These are phyloP conservation scores for Coemansia sp. DNA, from an alignment of 192 early-diverging fungal genomes.

Conservation along the genomic window DNA sequence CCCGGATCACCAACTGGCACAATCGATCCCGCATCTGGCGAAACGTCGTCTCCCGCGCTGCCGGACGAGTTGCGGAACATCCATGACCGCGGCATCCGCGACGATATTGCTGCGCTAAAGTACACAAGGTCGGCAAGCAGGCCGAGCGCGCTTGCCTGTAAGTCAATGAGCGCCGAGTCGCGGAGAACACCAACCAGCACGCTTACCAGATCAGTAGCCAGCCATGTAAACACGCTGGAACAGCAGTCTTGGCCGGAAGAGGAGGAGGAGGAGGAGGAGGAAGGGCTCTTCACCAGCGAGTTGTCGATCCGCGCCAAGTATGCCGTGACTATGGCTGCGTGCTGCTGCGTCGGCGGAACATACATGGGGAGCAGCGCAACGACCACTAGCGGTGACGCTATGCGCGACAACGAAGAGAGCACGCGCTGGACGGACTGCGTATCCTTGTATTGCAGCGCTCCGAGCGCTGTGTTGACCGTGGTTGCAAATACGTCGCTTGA, in stretches of 20 bases:
- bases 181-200: conserved; percentile 18
- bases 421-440: conserved; percentile 15
- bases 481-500: conserved; percentile 12
- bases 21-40: neutral
- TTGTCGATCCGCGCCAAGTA: conserved; percentile 21
- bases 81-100: conserved; percentile 33
- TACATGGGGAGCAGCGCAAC: conserved; percentile 30
- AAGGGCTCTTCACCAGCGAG: neutral
- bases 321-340: conserved; percentile 20
- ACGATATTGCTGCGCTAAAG: conserved; percentile 14
- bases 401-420: conserved; percentile 4
- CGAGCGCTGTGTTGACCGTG: conserved; percentile 14
- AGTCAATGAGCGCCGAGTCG: conserved; percentile 21
- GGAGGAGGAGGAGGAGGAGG: too few relatives aligned
- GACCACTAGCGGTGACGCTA: conserved; percentile 27
- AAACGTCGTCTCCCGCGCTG: conserved; percentile 1
- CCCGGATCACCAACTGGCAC: conserved; percentile 27
- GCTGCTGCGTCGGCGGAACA: conserved; percentile 29
- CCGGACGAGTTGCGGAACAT: conserved; percentile 26
- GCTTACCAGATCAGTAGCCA: neutral
- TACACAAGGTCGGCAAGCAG: conserved; percentile 24
- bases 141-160: conserved; percentile 21
- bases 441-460: conserved; percentile 20
- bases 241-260: neutral
- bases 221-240: conserved; percentile 16